A percentile compares a stretch with the other conserved stretches of the same genome.
Evolutionary conservation across 176 grass and related monocot species (phyloP).

Genomic region (Eremochloa ophiuroides): DNA sequence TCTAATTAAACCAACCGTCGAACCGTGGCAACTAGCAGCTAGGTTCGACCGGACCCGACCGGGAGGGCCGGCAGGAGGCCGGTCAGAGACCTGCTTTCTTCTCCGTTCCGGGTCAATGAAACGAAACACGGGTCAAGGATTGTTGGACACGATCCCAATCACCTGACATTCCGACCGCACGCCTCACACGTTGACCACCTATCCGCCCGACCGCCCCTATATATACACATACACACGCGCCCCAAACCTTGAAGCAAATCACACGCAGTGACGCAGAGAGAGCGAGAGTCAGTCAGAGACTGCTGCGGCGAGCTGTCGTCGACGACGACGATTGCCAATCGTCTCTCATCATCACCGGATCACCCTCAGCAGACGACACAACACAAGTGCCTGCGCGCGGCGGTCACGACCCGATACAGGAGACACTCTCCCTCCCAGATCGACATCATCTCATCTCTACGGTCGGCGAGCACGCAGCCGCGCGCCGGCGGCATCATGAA

Average conservation of each 20-base stretch:
- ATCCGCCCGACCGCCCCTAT: neutral
- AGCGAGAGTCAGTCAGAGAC: no score
- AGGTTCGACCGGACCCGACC: neutral
- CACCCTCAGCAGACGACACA: neutral
- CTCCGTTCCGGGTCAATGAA: neutral
- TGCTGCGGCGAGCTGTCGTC: neutral
- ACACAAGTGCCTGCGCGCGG: neutral
- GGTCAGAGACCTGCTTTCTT: neutral
- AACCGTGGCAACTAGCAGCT: neutral
- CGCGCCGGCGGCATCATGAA: neutral
- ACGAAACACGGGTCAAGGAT: constrained; percentile 17
- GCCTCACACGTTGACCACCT: neutral
- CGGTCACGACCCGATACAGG: no score
- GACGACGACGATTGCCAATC: neutral
- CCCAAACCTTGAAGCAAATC: neutral
- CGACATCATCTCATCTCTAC: neutral
- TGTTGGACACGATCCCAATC: neutral
- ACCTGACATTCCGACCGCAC: neutral
- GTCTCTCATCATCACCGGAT: neutral
- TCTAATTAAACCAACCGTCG: no score
- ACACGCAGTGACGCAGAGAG: neutral
- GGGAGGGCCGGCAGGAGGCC: no score
- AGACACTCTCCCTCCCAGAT: neutral
- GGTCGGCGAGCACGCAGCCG: neutral
- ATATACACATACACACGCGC: neutral